Evolutionary conservation across 192 early-diverging fungal genomes (phyloP).

Genomic region (Kickxella alabastrina): DNA sequence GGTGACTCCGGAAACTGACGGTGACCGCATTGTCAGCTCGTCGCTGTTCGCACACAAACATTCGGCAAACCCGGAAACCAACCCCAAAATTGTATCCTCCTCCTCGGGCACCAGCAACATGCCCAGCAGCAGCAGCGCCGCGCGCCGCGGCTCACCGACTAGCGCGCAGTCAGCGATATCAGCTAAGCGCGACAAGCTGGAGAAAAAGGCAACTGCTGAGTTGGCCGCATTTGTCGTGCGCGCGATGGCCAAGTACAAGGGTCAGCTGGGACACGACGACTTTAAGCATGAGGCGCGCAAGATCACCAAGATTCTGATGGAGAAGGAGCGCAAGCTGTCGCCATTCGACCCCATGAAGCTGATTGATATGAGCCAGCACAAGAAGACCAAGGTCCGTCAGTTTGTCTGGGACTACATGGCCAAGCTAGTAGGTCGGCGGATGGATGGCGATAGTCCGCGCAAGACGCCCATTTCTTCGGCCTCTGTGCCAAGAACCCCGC

Average conservation of each 20-base stretch:
- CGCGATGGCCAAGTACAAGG: constrained; percentile 45
- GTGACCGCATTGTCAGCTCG: constrained; percentile 12
- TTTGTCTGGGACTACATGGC: constrained; percentile 46
- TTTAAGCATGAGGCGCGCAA: constrained; percentile 55
- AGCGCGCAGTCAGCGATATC: not conserved
- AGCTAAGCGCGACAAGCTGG: constrained; percentile 39
- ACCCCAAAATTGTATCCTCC: not conserved
- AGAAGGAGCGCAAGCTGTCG: constrained; percentile 49
- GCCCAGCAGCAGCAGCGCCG: not conserved
- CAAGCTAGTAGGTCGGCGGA: constrained; percentile 19
- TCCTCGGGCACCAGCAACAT: not conserved
- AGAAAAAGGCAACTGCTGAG: constrained; percentile 40
- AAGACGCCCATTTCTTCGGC: constrained; percentile 2
- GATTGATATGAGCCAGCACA: constrained; percentile 42
- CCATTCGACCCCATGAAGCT: constrained; percentile 42
- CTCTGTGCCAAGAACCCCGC: constrained; percentile 2
- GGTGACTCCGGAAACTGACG: constrained; percentile 32
- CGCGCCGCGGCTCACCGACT: not conserved
- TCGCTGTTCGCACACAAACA: not conserved
- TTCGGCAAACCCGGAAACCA: not conserved
- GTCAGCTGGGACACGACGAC: constrained; percentile 37
- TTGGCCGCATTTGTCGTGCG: constrained; percentile 49
- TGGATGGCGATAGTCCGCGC: not conserved
- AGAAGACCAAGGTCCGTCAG: constrained; percentile 48
- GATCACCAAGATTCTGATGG: constrained; percentile 51